Evolutionary conservation across 768 basidiomycete species (phyloP), one percentile per base, ranked within the genome.

Genomic region (Omphalotus guepiniiformis): DNA sequence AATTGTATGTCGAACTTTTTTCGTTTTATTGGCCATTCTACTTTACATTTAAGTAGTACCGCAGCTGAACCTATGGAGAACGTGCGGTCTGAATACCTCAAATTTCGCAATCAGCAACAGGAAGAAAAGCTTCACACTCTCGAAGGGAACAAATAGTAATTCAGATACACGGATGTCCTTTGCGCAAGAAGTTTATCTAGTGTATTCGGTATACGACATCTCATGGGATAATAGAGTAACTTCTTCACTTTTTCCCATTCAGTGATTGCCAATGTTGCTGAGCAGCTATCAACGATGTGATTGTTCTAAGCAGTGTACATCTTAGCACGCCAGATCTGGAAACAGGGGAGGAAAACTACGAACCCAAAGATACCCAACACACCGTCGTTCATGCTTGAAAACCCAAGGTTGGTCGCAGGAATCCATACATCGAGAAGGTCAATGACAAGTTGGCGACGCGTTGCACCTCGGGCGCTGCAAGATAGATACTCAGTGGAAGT

Each of bases 381-480:
- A 21, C 95, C 94, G 51, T 98, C 96, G 60, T 86, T 91, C 54
- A 94, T 56, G 54, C 78, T 76, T 53, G 83, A 74, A 43, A 88
- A 68, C 13, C 86, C 89, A 32, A 93, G 75, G 49, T 78, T 85
- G 16, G 85, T 83, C 6, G 92, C 88, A 4, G 96, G 96, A 57
- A 94, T 82, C 83, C 86, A 94, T 49, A 93, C 65, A 62, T 99
- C 96, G 49, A 93, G 71, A 16, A 80, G 59, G 63, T 99, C 96
- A 50, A 89, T 82, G 46, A 85, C 67, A 55, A 98, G 78, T 65
- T 98, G 96, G 53, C 80, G 79, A 23, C 83, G 80, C 25, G 83
- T 75, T 4, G 77, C 80, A 39, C 74, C 71, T 39, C 83, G 81
- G 57, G 85, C 76, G 34, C 83, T 87, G 57, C 32, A 48, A 27